Conservation (phyloP, 495 filamentous ascomycete genomes). For the Pseudomonodictys pantanalensis region DNA sequence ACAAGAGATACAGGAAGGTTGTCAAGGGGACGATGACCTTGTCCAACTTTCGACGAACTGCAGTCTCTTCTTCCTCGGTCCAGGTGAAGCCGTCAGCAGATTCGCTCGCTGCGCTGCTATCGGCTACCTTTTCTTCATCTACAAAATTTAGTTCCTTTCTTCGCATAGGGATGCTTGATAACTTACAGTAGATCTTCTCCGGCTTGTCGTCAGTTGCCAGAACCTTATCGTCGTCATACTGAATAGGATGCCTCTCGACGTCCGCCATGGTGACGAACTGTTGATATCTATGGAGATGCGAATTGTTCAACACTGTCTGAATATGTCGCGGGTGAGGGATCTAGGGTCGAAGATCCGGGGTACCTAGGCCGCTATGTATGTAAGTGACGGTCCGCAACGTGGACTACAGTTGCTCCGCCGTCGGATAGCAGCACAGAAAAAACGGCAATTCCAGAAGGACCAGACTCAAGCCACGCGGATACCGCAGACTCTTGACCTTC, state of each 20-base stretch:
- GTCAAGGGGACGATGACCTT: constrained; percentile 52
- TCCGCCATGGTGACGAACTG: too few species aligned
- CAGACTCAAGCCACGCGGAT: too few species aligned
- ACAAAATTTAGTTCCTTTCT: background rate
- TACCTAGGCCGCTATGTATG: too few species aligned
- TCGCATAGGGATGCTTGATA: background rate
- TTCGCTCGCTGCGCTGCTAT: constrained; percentile 11
- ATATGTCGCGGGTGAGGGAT: too few species aligned
- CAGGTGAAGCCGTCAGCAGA: constrained; percentile 27
- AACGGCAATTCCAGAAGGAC: constrained; percentile 23
- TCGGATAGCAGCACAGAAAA: too few species aligned
- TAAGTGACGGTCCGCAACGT: too few species aligned
- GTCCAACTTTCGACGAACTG: constrained; percentile 52
- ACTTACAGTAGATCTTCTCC: constrained; percentile 18
- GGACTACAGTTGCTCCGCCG: too few species aligned
- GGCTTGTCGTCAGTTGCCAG: constrained; percentile 13
- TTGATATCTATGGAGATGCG: too few species aligned
- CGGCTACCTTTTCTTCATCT: constrained; percentile 20
- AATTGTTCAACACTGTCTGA: too few species aligned
- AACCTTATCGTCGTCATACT: too few species aligned
- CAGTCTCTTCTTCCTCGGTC: constrained; percentile 47
- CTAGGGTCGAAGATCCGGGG: too few species aligned
- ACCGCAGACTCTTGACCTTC: background rate
- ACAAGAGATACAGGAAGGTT: constrained; percentile 55
- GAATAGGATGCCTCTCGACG: too few species aligned